These are phyloP conservation scores for Scutellaria galericulata DNA, from an alignment of 257 asterid genomes.

Conservation along the genomic window DNA sequence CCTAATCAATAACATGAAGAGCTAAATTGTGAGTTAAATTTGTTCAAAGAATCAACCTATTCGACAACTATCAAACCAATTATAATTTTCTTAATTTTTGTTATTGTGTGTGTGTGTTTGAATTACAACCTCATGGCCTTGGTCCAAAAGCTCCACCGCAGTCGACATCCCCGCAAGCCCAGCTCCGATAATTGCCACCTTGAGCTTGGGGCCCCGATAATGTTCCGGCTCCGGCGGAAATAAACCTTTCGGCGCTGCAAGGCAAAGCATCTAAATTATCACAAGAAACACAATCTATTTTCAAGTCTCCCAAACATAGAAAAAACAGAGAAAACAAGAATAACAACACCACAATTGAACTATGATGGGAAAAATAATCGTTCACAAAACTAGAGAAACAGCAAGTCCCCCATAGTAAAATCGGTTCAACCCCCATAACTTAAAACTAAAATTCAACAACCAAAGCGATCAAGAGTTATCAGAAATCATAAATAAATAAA, in stretches of 20 bases:
- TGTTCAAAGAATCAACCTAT: not conserved
- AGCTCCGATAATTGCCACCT: constrained; percentile 95
- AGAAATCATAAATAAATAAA: not conserved
- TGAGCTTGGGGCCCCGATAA: constrained; percentile 93
- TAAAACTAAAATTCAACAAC: constrained; percentile 1
- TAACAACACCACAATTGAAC: not conserved
- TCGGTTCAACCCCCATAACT: constrained; percentile 25
- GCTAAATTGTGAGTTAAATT: not conserved
- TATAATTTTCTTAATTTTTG: constrained; percentile 3
- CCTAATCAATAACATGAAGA: not conserved
- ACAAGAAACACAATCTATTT: not conserved
- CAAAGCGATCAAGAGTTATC: not conserved
- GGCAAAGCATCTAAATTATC: constrained; percentile 22
- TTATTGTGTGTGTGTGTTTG: not conserved
- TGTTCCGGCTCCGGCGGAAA: constrained; percentile 97
- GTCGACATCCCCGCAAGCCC: constrained; percentile 99
- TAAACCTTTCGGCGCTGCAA: constrained; percentile 96
- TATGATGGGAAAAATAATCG: not conserved
- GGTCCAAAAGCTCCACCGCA: constrained; percentile 99
- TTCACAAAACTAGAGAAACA: constrained; percentile 4
- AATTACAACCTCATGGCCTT: constrained; percentile 91
- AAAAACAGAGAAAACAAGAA: too few species aligned
- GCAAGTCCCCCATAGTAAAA: constrained; percentile 9
- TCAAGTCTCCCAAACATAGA: not conserved
- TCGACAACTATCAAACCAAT: not conserved